phyloP scores from a whole-genome alignment of 345 rosid species.

The Dimocarpus longan region DNA sequence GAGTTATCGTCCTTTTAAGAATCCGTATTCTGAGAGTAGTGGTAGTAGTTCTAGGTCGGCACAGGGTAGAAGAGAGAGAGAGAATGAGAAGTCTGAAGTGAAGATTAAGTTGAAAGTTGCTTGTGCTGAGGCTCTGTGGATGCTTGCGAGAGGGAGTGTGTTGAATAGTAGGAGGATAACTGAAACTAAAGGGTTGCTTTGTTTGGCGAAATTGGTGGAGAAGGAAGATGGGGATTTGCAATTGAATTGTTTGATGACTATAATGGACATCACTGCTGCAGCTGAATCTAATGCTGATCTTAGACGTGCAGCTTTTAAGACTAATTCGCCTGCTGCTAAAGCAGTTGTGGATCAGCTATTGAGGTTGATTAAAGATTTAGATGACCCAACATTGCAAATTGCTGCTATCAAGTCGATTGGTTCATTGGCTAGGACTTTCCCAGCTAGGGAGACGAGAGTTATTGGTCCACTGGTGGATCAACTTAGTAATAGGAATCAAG shows the following conservation, averaged over 20 bases:
- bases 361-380: constrained; percentile 59
- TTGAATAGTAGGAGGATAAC: constrained; percentile 73
- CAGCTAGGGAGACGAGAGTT: constrained; percentile 81
- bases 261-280: constrained; percentile 79
- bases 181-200: constrained; percentile 91
- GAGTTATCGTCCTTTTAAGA: constrained; percentile 39
- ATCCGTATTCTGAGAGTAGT: constrained; percentile 44
- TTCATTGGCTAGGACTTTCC: constrained; percentile 82
- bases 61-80: constrained; percentile 64
- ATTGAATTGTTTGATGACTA: constrained; percentile 77
- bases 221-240: constrained; percentile 67
- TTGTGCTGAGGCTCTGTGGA: constrained; percentile 80
- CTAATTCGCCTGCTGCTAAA: constrained; percentile 87
- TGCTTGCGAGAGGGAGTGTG: constrained; percentile 76
- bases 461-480: constrained; percentile 63
- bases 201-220: constrained; percentile 84
- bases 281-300: constrained; percentile 77
- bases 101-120: constrained; percentile 62
- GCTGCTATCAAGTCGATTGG: constrained; percentile 80
- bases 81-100: constrained; percentile 65
- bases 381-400: constrained; percentile 47
- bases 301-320: constrained; percentile 77
- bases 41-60: constrained; percentile 40
- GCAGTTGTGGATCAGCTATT: constrained; percentile 84
- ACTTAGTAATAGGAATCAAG: constrained; percentile 52